Conservation (phyloP, 805 yeast genomes). For the Candida arabinofermentans region DNA sequence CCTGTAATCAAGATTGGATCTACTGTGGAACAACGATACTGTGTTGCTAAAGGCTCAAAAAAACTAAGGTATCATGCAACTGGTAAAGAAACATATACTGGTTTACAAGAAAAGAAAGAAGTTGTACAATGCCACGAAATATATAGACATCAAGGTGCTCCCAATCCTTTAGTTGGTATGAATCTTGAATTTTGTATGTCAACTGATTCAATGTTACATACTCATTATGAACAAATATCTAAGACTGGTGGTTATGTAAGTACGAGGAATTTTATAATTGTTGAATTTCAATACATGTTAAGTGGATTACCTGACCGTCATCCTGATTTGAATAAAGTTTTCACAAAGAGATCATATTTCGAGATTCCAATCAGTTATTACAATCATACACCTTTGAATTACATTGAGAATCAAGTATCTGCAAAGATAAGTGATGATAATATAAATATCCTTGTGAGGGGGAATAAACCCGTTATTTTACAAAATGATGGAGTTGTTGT, state of each 20-base stretch:
- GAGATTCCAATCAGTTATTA: conserved; percentile 3
- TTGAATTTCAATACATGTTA: conserved; percentile 1
- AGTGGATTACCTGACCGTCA: background rate
- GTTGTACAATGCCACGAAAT: background rate
- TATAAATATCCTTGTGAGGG: background rate
- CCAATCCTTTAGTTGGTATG: background rate
- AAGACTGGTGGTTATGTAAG: background rate
- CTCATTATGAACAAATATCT: background rate
- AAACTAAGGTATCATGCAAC: background rate
- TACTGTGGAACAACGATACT: background rate
- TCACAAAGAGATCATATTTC: conserved; percentile 2
- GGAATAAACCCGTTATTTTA: background rate
- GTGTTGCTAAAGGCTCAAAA: conserved; percentile 1
- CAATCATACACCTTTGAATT: background rate
- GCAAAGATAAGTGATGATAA: conserved; percentile 1
- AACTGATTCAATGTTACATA: background rate
- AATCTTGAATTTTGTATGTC: conserved; percentile 1
- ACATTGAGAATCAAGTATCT: background rate
- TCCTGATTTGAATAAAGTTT: background rate
- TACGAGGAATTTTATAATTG: conserved; percentile 1
- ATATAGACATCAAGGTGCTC: background rate
- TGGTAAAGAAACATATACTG: conserved; percentile 1
- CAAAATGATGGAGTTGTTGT: background rate
- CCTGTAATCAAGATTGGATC: background rate
- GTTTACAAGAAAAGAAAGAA: conserved; percentile 1